Base-by-base conservation (phyloP, 1,139 yeast species). In the Pneumocystis oryctolagi region DNA sequence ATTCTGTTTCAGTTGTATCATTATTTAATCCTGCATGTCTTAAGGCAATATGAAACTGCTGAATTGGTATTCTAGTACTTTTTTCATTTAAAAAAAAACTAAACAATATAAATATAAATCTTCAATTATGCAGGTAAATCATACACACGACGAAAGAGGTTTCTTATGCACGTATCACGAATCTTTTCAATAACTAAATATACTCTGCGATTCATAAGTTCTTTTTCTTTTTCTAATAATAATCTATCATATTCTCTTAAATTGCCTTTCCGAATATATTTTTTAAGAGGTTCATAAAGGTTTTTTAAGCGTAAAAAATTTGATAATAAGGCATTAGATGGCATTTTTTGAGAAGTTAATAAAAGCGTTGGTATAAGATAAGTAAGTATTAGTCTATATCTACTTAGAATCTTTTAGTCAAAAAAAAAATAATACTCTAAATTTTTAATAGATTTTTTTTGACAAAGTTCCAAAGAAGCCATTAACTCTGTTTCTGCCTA, bases 111-210 rank as follows among this genome's bases (percentile, higher is more conserved):
- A 47, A 25, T 25, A 70, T 79, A 80, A 82, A 25, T 9, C 3
- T 47, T 9, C 5, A 47, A 47, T 12, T 25, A 42, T 9, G 25
- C 3, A 47, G 18, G 14, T 25, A 3, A 47, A 25, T 47, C 30
- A 47, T 47, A 47, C 55, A 47, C 55, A 78, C 65, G 74, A 78
- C 67, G 80, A 78, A 59, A 87, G 74, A 62, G 87, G 74, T 64
- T 79, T 79, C 60, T 83, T 75, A 62, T 81, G 75, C 53, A 85
- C 82, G 59, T 79, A 74, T 42, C 64, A 32, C 58, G 76, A 76
- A 65, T 84, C 74, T 64, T 88, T 73, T 61, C 82, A 65, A 85
- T 76, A 12, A 85, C 77, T 28, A 89, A 75, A 73, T 84, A 88
- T 39, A 89, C 75, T 66, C 84, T 84, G 64, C 80, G 80, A 62